Evolutionary conservation across 768 basidiomycete species (phyloP), one percentile per base, ranked within the genome.

Genomic region (Mrakia gelida): DNA sequence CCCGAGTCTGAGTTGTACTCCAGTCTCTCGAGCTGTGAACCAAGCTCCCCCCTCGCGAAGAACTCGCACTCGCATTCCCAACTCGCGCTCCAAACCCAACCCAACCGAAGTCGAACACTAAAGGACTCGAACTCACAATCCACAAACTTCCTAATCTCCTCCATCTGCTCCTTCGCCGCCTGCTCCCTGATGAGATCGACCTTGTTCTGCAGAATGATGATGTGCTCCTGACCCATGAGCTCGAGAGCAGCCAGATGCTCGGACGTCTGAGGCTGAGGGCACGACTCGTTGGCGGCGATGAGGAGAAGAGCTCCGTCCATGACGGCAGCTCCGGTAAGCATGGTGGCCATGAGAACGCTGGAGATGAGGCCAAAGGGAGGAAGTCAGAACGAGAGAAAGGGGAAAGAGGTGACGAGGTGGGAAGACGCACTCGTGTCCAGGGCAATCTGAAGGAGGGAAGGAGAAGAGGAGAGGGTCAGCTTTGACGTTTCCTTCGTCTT

Each of bases 271-370:
- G 97, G 97, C 83, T 99, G 97, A 1, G 96, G 97, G 85, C 97
- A 98, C 3, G 94, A 93, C 88, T 99, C 97, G 86, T 99, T 99
- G 41, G 93, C 97, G 30, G 97, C 97, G 78, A 99, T 90, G 75
- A 99, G 91, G 0, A 99, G 88, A 0, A 98, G 87, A 7, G 97
- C 97, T 75, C 95, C 97, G 86, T 98, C 95, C 97, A 98, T 99
- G 87, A 98, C 96, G 15, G 97, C 97, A 61, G 97, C 97, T 85
- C 96, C 97, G 88, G 98, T 98, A 81, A 99, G 88, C 97, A 99
- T 99, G 80, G 96, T 99, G 72, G 97, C 97, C 97, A 99, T 99
- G 85, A 99, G 91, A 90, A 99, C 98, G 85, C 76, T 77, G 45
- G 7, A 41, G 52, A 98, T 10, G 15, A 95, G 89, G 96, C 45